Base-by-base conservation (phyloP, 208 protist species). In the Trypanosoma mega region DNA sequence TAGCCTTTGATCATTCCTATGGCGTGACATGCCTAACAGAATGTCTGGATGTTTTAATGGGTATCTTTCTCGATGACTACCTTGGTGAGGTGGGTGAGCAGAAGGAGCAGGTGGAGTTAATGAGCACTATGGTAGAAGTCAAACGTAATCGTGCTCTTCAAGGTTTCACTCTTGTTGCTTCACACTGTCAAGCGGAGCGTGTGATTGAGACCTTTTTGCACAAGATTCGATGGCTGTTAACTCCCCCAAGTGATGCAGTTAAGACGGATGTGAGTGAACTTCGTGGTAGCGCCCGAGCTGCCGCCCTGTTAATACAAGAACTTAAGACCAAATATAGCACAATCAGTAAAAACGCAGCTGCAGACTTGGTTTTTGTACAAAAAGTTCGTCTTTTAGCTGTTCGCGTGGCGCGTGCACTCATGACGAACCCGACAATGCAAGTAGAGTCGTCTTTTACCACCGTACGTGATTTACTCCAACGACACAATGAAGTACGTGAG, bases 61-160 rank as follows among this genome's bases (percentile, higher is more conserved):
- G 69, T 30, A 87, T 94, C 70, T 89, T 95, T 58, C 65, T 95
- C 8, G 91, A 95, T 61, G 91, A 94, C 84, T 95, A 97, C 78
- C 88, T 97, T 43, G 91, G 87, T 14, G 87, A 92, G 58, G 72
- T 92, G 0, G 85, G 87, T 6, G 63, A 74, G 53, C 85, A 97
- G 68, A 96, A 96, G 74, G 84, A 93, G 70, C 83, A 92, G 71
- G 80, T 87, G 57, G 91, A 96, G 69, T 60, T 96, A 37, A 93
- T 93, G 84, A 93, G 84, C 65, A 94, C 78, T 30, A 96, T 96
- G 87, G 68, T 88, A 3, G 87, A 96, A 65, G 81, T 93, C 27
- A 96, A 96, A 75, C 71, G 72, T 37, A 93, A 87, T 73, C 78
- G 84, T 50, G 68, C 88, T 1, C 45, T 92, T 46, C 87, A 97